These are phyloP conservation scores for Tephrocybe sp. DNA, from an alignment of 768 basidiomycete genomes.

Conservation along the genomic window DNA sequence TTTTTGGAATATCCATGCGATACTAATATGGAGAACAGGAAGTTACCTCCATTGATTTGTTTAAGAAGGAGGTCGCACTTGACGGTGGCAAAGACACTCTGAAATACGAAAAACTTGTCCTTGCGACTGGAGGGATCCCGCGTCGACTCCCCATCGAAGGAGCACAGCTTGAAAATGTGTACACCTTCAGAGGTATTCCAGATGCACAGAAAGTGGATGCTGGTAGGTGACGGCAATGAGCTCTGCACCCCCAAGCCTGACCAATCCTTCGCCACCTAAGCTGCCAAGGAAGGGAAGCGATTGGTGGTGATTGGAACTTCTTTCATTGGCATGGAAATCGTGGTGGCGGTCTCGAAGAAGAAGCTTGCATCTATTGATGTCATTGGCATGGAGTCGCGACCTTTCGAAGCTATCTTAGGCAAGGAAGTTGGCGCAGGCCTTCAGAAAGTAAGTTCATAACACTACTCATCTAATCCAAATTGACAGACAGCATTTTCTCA, in stretches of 20 bases:
- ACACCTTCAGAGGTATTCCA: constrained; percentile 67
- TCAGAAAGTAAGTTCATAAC: constrained; percentile 79
- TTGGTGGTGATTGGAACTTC: constrained; percentile 85
- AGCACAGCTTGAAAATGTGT: constrained; percentile 71
- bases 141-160: constrained; percentile 78
- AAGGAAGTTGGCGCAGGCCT: constrained; percentile 76
- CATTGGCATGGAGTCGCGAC: constrained; percentile 78
- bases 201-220: constrained; percentile 73
- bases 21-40: constrained; percentile 36
- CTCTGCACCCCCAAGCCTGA: too few species aligned
- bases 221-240: constrained; percentile 54
- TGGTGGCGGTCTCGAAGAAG: constrained; percentile 68
- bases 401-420: constrained; percentile 82
- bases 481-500: not conserved
- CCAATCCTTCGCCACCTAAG: too few species aligned
- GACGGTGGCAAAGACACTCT: constrained; percentile 59
- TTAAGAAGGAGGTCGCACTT: constrained; percentile 61
- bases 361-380: constrained; percentile 82
- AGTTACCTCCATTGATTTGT: constrained; percentile 69
- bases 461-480: not conserved
- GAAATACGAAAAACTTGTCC: constrained; percentile 74
- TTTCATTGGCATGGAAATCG: constrained; percentile 94
- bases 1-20: not conserved
- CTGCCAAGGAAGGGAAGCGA: constrained; percentile 69
- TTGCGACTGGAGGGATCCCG: constrained; percentile 77